A percentile compares a stretch with the other conserved stretches of the same genome.
Evolutionary conservation across 306 rosid genomes (phyloP).

Genomic region (Spatholobus suberectus): DNA sequence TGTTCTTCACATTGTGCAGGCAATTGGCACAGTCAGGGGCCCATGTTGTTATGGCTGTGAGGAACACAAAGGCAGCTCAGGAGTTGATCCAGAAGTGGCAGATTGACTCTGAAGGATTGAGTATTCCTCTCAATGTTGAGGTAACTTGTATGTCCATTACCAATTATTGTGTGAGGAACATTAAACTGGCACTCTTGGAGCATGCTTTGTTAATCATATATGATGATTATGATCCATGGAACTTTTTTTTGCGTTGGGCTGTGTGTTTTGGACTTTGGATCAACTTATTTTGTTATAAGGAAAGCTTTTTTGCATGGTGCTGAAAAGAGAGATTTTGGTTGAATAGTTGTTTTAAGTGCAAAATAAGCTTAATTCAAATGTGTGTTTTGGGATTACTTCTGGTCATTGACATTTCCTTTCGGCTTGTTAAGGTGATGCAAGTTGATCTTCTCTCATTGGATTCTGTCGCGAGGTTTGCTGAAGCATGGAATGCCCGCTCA

Average conservation of each 20-base stretch:
- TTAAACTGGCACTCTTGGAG: background rate
- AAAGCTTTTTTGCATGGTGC: background rate
- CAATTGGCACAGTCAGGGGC: conserved; percentile 97
- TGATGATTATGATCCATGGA: conserved; percentile 14
- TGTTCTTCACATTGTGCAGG: conserved; percentile 56
- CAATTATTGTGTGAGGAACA: conserved; percentile 2
- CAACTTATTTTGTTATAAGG: background rate
- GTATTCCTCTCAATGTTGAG: conserved; percentile 95
- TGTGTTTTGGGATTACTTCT: background rate
- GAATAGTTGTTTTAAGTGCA: background rate
- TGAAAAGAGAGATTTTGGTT: background rate
- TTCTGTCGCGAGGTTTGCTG: conserved; percentile 83
- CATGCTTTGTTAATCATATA: conserved; percentile 21
- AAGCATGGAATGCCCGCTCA: conserved; percentile 88
- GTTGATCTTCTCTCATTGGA: conserved; percentile 95
- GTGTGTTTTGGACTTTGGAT: conserved; percentile 23
- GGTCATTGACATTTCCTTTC: conserved; percentile 33
- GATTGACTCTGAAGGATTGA: conserved; percentile 76
- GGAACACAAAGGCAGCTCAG: conserved; percentile 81
- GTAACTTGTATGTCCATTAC: conserved; percentile 42
- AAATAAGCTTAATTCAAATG: conserved; percentile 2
- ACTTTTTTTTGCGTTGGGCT: background rate
- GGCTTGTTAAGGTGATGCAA: conserved; percentile 74
- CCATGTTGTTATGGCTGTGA: conserved; percentile 98
- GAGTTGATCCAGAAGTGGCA: conserved; percentile 95